Evolutionary conservation across 2,329 filamentous ascomycete genomes (phyloP).

Genomic region (Pyrenochaeta sp.): DNA sequence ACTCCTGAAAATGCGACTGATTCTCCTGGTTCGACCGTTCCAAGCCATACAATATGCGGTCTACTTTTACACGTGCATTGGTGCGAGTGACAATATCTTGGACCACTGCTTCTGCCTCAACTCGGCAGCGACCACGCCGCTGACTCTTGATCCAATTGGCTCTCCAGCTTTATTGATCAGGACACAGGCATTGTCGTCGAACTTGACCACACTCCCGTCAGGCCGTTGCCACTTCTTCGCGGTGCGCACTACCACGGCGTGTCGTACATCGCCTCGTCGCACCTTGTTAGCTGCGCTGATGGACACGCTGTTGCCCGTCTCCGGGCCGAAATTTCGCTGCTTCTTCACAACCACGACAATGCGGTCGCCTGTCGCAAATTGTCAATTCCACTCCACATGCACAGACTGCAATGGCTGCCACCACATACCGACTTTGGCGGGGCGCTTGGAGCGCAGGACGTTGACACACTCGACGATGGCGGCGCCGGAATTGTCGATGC

Average conservation of each 20-base stretch:
- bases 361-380: constrained; percentile 78
- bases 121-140: constrained; percentile 86
- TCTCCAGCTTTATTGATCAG: constrained; percentile 97
- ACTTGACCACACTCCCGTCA: constrained; percentile 89
- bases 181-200: constrained; percentile 98
- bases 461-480: constrained; percentile 96
- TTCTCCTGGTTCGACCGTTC: constrained; percentile 3
- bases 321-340: constrained; percentile 78
- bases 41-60: no score
- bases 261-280: constrained; percentile 92
- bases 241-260: constrained; percentile 93
- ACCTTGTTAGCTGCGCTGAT: constrained; percentile 87
- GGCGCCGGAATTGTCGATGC: constrained; percentile 99
- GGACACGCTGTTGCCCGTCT: constrained; percentile 74
- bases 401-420: background rate
- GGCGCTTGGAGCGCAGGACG: constrained; percentile 87
- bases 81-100: constrained; percentile 95
- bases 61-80: constrained; percentile 72
- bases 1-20: constrained; percentile 28
- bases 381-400: constrained; percentile 14
- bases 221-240: constrained; percentile 84
- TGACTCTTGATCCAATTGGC: constrained; percentile 81
- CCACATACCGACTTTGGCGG: constrained; percentile 82
- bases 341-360: constrained; percentile 98
- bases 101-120: constrained; percentile 94